phyloP scores from a whole-genome alignment of 1,284 basidiomycete genomes.

The Chondrostereum purpureum region DNA sequence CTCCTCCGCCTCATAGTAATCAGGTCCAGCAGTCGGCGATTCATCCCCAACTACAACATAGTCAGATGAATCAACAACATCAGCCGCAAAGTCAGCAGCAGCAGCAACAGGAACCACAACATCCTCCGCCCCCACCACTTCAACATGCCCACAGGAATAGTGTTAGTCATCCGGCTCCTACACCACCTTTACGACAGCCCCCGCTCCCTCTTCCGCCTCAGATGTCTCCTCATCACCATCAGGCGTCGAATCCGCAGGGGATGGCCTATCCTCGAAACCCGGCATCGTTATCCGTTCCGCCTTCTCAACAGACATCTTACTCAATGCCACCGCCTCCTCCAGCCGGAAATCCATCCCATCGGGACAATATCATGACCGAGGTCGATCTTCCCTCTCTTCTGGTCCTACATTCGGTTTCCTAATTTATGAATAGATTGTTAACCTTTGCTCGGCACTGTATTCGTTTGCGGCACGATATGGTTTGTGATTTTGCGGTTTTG shows the following conservation, averaged over 20 bases:
- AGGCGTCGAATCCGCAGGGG: not conserved
- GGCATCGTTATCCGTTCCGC: constrained; percentile 20
- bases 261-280: not conserved
- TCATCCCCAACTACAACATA: constrained; percentile 12
- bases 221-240: constrained; percentile 6
- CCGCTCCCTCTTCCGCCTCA: constrained; percentile 17
- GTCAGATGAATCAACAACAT: constrained; percentile 12
- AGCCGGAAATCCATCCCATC: constrained; percentile 25
- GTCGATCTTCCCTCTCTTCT: constrained; percentile 23
- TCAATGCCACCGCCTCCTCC: too few relatives aligned
- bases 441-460: constrained; percentile 54
- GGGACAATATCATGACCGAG: constrained; percentile 34
- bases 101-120: constrained; percentile 5
- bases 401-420: constrained; percentile 5
- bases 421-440: constrained; percentile 40
- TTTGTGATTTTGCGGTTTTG: constrained; percentile 23
- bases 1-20: too few relatives aligned
- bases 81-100: constrained; percentile 4
- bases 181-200: constrained; percentile 16
- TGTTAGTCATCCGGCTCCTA: constrained; percentile 10
- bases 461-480: constrained; percentile 61
- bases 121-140: constrained; percentile 8
- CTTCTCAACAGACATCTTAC: too few relatives aligned
- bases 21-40: too few relatives aligned
- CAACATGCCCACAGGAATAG: constrained; percentile 10